A percentile compares a stretch with the other conserved stretches of the same genome.
These are phyloP conservation scores for Penicillium ochrochloron DNA, from an alignment of 495 filamentous ascomycete species.

Conservation along the genomic window DNA sequence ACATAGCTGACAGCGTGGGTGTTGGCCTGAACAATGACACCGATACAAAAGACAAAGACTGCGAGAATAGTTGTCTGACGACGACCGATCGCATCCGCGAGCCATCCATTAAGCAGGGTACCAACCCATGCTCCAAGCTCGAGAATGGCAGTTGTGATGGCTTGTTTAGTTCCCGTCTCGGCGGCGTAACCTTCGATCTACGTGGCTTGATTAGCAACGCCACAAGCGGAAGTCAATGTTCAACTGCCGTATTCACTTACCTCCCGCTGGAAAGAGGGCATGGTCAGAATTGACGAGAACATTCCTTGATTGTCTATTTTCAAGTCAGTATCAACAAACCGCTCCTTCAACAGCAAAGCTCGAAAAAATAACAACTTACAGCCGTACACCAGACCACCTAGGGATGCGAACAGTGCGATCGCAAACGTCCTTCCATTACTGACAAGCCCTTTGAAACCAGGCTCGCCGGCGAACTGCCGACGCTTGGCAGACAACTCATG, in stretches of 20 bases:
- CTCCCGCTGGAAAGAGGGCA: constrained; percentile 9
- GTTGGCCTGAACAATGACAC: constrained; percentile 17
- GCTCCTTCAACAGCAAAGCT: neutral
- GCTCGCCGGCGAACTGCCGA: constrained; percentile 19
- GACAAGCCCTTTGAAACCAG: constrained; percentile 21
- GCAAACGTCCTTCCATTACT: constrained; percentile 17
- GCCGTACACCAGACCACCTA: constrained; percentile 26
- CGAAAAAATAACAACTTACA: neutral
- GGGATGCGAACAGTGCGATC: constrained; percentile 24
- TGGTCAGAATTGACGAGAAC: constrained; percentile 15
- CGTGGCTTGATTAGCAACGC: neutral
- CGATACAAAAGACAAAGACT: constrained; percentile 8
- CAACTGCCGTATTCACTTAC: neutral
- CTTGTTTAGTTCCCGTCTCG: constrained; percentile 9
- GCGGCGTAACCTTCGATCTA: constrained; percentile 11
- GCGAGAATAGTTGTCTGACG: constrained; percentile 8
- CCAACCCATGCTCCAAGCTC: constrained; percentile 19
- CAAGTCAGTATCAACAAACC: neutral
- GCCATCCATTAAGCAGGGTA: constrained; percentile 11
- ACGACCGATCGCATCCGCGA: constrained; percentile 16
- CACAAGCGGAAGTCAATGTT: neutral
- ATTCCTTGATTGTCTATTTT: constrained; percentile 18
- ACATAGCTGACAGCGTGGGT: constrained; percentile 11
- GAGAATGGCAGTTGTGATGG: constrained; percentile 14
- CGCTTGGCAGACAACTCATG: constrained; percentile 11